phyloP scores from a whole-genome alignment of 2,329 filamentous ascomycete species.

The Teratosphaeria epicoccoides region DNA sequence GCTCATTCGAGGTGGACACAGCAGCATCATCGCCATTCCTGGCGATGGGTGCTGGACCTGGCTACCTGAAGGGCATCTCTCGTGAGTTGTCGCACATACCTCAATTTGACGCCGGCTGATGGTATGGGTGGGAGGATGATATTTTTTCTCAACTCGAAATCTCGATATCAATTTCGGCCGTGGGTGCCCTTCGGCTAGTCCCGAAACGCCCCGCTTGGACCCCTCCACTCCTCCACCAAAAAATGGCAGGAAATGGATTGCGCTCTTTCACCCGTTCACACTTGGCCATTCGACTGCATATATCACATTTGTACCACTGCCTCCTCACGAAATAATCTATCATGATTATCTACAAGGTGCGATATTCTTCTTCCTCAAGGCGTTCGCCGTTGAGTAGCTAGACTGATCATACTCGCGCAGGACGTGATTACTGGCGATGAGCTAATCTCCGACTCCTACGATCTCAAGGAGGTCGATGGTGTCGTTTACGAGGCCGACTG shows the following conservation, averaged over 20 bases:
- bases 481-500: slow-evolving; percentile 86
- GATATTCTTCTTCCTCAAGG: neutral
- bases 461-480: slow-evolving; percentile 68
- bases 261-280: neutral
- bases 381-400: neutral
- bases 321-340: slow-evolving; percentile 20
- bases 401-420: slow-evolving; percentile 38
- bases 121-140: too few relatives aligned
- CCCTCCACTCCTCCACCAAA: neutral
- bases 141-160: neutral
- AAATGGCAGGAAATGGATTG: neutral
- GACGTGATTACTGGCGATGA: slow-evolving; percentile 85
- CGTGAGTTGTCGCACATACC: slow-evolving; percentile 24
- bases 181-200: neutral
- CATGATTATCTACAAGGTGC: slow-evolving; percentile 51
- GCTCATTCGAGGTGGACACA: slow-evolving; percentile 42
- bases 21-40: slow-evolving; percentile 32
- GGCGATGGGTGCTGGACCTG: slow-evolving; percentile 35
- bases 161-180: neutral
- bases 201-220: too few relatives aligned
- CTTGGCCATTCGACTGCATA: neutral
- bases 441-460: slow-evolving; percentile 91
- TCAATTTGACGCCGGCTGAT: slow-evolving; percentile 11
- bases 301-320: slow-evolving; percentile 9
- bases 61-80: slow-evolving; percentile 42